Base-by-base conservation (phyloP, 2,329 filamentous ascomycete species). In the Verticillium tricorpus region DNA sequence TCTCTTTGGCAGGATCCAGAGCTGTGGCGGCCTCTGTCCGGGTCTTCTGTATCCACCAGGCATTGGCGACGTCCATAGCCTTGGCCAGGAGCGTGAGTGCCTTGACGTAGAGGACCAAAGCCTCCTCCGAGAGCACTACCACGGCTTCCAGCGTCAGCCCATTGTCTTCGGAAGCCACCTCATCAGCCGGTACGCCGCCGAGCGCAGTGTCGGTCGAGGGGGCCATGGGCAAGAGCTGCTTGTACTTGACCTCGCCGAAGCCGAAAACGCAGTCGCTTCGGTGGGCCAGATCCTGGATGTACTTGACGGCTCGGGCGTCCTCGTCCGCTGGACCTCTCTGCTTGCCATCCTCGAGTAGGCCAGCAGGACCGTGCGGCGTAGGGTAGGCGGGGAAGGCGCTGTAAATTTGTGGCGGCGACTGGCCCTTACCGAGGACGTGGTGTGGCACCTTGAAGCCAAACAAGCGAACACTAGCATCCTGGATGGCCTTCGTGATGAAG, bases 191-290 rank as follows among this genome's bases (percentile, higher is more conserved):
- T n/a, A 84, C 74, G 15, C 88, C 87, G 7, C 89, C 88, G 4
- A 92, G 82, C 6, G 86, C 87, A 67, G 90, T 87, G 57, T 91
- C 87, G 67, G 84, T 85, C 0, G 91, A 94, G 1, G 94, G 95
- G 1, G 92, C 88, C 55, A 95, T 79, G 3, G 95, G 95, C 58
- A 97, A 86, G n/a, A 99, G 84, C 75, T 99, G 95, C 75, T 96
- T 95, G 77, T 96, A 97, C 76, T 99, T 99, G 71, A 99, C 94
- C 77, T 99, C 94, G 6, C 95, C 95, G 75, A 99, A 98, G 3
- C 94, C 93, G 73, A 93, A 99, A 2, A 99, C 93, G 56, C 97
- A 95, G 73, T 99, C 93, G 71, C 93, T 97, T 45, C 93, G 85
- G 35, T 93, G 95, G 1, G 95, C 95, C 66, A 92, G 89, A 69